Evolutionary conservation across 1,139 yeast species (phyloP).

Genomic region (Geotrichum europaeum): DNA sequence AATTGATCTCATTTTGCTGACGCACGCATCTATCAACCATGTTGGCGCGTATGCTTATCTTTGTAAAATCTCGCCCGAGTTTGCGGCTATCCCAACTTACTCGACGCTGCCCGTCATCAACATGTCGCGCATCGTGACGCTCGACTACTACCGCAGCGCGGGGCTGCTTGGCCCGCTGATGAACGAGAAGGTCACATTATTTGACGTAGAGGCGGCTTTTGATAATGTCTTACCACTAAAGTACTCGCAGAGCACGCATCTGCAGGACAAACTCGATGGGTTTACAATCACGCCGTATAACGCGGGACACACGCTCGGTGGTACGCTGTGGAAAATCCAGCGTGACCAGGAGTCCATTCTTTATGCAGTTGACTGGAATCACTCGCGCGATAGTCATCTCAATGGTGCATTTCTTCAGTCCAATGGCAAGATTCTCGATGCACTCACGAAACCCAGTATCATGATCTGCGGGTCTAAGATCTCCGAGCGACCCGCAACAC

Average conservation of each 20-base stretch:
- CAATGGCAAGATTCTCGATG: slow-evolving; percentile 52
- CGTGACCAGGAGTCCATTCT: slow-evolving; percentile 71
- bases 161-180: slow-evolving; percentile 72
- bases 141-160: slow-evolving; percentile 65
- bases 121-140: slow-evolving; percentile 77
- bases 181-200: slow-evolving; percentile 55
- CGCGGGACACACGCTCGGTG: slow-evolving; percentile 93
- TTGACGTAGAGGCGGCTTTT: slow-evolving; percentile 74
- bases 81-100: slow-evolving; percentile 67
- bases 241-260: slow-evolving; percentile 59
- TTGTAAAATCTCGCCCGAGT: slow-evolving; percentile 56
- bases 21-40: slow-evolving; percentile 80
- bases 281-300: slow-evolving; percentile 73
- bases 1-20: slow-evolving; percentile 63
- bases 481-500: slow-evolving; percentile 56
- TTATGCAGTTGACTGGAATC: slow-evolving; percentile 95
- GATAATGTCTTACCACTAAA: slow-evolving; percentile 65
- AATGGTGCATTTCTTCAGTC: slow-evolving; percentile 66
- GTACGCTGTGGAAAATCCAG: slow-evolving; percentile 76
- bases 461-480: slow-evolving; percentile 71
- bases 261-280: slow-evolving; percentile 50
- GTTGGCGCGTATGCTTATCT: slow-evolving; percentile 75
- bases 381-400: slow-evolving; percentile 78
- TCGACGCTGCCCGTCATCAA: slow-evolving; percentile 85
- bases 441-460: slow-evolving; percentile 73